Conservation (phyloP, 2,329 filamentous ascomycete species). For the Beauveria varroae region DNA sequence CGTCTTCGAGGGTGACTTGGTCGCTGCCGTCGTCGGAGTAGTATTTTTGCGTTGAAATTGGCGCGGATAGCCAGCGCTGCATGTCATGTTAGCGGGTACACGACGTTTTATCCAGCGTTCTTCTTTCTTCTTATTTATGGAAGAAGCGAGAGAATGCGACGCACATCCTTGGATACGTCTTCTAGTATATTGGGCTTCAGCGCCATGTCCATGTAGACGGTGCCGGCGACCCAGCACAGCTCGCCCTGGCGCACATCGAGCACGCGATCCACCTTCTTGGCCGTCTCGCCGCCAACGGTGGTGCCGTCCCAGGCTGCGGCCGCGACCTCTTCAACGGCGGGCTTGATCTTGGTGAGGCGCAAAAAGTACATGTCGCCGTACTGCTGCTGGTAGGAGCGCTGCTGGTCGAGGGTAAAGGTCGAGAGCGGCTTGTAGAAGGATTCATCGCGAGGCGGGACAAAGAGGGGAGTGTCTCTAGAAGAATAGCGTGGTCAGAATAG, state of each 20-base stretch:
- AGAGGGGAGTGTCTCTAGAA: slow-evolving; percentile 26
- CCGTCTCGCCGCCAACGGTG: slow-evolving; percentile 68
- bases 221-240: slow-evolving; percentile 90
- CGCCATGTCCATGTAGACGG: slow-evolving; percentile 95
- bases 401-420: slow-evolving; percentile 64
- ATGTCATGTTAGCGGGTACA: background rate
- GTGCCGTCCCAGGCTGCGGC: slow-evolving; percentile 69
- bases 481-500: background rate
- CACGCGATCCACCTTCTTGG: slow-evolving; percentile 74
- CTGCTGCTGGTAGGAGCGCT: slow-evolving; percentile 81
- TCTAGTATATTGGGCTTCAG: slow-evolving; percentile 94
- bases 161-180: slow-evolving; percentile 85
- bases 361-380: slow-evolving; percentile 98
- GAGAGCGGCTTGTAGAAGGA: slow-evolving; percentile 65
- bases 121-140: too few species aligned
- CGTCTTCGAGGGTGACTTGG: slow-evolving; percentile 86
- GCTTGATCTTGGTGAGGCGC: slow-evolving; percentile 79
- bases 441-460: slow-evolving; percentile 42
- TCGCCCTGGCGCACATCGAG: slow-evolving; percentile 93
- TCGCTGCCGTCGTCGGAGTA: slow-evolving; percentile 51
- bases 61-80: slow-evolving; percentile 82
- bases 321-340: slow-evolving; percentile 68
- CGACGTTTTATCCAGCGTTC: fast-evolving
- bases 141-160: slow-evolving; percentile 18
- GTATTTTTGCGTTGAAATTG: slow-evolving; percentile 71